phyloP scores from a whole-genome alignment of 345 rosid species.

The Camelina hispida region DNA sequence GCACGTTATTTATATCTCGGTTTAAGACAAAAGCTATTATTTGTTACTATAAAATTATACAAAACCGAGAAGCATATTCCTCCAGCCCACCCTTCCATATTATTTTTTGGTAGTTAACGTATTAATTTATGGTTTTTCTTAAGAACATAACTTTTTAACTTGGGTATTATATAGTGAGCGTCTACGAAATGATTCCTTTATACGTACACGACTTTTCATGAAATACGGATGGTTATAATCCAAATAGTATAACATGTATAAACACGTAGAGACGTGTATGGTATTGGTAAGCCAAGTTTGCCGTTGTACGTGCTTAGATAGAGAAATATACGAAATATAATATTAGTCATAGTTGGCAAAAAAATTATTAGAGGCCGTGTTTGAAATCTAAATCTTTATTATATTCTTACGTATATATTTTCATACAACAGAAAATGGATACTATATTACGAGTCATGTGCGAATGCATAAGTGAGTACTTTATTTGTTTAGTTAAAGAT shows the following conservation, averaged over 20 bases:
- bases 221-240: constrained; percentile 14
- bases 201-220: constrained; percentile 37
- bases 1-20: neutral
- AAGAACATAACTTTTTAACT: neutral
- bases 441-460: neutral
- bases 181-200: constrained; percentile 27
- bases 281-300: constrained; percentile 18
- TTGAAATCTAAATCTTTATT: neutral
- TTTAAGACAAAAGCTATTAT: neutral
- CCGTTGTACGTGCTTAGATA: constrained; percentile 10
- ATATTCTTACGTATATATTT: neutral
- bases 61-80: neutral
- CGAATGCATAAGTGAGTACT: neutral
- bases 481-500: neutral
- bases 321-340: neutral
- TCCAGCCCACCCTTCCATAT: neutral
- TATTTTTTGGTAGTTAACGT: constrained; percentile 13
- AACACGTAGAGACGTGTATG: constrained; percentile 35
- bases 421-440: neutral
- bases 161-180: constrained; percentile 24
- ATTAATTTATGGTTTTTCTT: neutral
- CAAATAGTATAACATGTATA: constrained; percentile 7
- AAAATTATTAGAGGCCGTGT: neutral
- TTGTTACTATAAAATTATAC: neutral
- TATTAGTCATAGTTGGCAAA: neutral